Percentiles rank a stretch among this genome's conserved stretches.
phyloP scores from a whole-genome alignment of 2,329 filamentous ascomycete genomes.

The Neofusicoccum sp. region DNA sequence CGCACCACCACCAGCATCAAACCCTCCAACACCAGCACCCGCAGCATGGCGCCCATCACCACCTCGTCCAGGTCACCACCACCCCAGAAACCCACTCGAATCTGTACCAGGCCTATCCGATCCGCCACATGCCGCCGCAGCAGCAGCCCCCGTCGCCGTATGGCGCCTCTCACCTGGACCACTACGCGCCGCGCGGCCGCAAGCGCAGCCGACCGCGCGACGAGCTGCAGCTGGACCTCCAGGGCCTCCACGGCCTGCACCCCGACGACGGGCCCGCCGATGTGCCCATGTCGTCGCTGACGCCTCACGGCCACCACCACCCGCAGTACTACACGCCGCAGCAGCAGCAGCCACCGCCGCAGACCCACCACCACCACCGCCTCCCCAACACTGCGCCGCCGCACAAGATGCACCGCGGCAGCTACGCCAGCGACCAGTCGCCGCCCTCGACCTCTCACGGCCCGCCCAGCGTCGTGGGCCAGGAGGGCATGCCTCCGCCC shows the following conservation, averaged over 20 bases:
- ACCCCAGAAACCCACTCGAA: constrained; percentile 23
- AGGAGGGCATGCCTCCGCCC: constrained; percentile 83
- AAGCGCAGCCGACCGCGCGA: constrained; percentile 48
- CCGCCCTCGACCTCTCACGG: constrained; percentile 52
- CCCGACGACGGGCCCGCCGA: constrained; percentile 41
- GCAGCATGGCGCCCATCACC: constrained; percentile 39
- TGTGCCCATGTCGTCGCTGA: constrained; percentile 41
- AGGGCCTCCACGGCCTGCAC: constrained; percentile 44
- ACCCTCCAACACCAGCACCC: constrained; percentile 9
- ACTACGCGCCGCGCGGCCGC: constrained; percentile 32
- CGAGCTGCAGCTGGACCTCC: constrained; percentile 40
- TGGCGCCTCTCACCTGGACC: constrained; percentile 32
- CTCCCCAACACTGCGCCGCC: constrained; percentile 73
- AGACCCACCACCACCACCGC: constrained; percentile 76
- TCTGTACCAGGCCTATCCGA: constrained; percentile 22
- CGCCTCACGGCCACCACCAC: constrained; percentile 34
- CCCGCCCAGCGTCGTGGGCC: constrained; percentile 82
- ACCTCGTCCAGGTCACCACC: constrained; percentile 42
- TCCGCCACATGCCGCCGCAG: constrained; percentile 35
- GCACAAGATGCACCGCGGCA: constrained; percentile 65
- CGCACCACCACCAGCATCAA: constrained; percentile 35
- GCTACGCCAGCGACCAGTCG: constrained; percentile 50
- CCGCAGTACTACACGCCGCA: constrained; percentile 31
- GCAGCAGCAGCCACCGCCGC: constrained; percentile 24
- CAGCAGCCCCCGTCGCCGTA: constrained; percentile 32